These are phyloP conservation scores for Arthrobotrys entomopaga DNA, from an alignment of 2,329 filamentous ascomycete species.

Conservation along the genomic window DNA sequence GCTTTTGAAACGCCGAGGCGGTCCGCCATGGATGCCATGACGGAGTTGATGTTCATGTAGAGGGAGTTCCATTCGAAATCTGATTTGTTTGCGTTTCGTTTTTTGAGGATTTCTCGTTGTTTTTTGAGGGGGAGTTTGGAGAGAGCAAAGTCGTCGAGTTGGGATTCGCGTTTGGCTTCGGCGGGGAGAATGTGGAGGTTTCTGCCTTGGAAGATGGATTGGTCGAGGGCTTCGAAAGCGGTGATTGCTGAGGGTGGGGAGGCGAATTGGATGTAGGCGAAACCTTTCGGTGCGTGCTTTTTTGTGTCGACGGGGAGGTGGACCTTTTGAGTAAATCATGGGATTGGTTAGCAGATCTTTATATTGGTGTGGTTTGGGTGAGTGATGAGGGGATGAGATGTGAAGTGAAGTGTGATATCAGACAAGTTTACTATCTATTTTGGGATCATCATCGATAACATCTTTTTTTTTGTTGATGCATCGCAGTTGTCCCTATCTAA, in stretches of 20 bases:
- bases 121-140: conserved; percentile 94
- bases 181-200: conserved; percentile 90
- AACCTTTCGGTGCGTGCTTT: conserved; percentile 82
- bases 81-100: conserved; percentile 78
- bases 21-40: conserved; percentile 87
- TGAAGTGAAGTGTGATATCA: conserved; percentile 66
- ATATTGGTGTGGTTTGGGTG: not conserved
- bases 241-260: conserved; percentile 77
- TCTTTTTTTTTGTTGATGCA: conserved; percentile 70
- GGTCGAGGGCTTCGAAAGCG: conserved; percentile 83
- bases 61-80: conserved; percentile 99
- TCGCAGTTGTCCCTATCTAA: conserved; percentile 95
- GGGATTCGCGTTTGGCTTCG: conserved; percentile 80
- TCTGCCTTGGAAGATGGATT: conserved; percentile 88
- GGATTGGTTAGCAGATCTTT: conserved; percentile 63
- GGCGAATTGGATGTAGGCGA: conserved; percentile 83
- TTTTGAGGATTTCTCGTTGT: conserved; percentile 88
- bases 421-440: conserved; percentile 85
- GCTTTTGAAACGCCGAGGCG: conserved; percentile 90
- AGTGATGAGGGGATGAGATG: not conserved
- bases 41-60: conserved; percentile 94
- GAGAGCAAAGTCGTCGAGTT: conserved; percentile 86
- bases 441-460: conserved; percentile 75
- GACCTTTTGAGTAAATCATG: conserved; percentile 70
- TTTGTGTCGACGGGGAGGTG: conserved; percentile 80